Evolutionary conservation across 306 rosid genomes (phyloP), one percentile per base, ranked within the genome.

Genomic region (Corylus heterophylla): DNA sequence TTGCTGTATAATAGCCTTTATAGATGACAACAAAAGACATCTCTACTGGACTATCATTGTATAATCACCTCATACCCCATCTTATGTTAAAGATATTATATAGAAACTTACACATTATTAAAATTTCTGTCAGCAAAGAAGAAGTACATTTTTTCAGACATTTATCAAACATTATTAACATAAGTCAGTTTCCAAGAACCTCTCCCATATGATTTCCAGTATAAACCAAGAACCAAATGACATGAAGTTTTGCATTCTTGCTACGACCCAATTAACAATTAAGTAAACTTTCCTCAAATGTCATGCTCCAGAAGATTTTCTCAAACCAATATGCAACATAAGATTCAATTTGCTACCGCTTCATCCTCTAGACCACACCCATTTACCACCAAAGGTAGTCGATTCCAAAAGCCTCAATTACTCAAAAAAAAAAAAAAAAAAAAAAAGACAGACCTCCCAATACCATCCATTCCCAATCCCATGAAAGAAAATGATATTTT

Each of bases 201-300:
- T 18, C 51, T 39, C 51, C 50, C 16, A 18, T 8, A 27, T 37
- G 50, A 39, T 17, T 42, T 68, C 66, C 31, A 4, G 9, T 37
- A 35, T 64, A 31, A 42, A 16, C 51, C 18, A 42, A 61, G 78
- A 10, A 39, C 55, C 16, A 51, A 17, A 17, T 55, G 20, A 50
- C 67, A n/a, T 37, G 42, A 25, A 63, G 52, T 56, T 54, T 54
- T 49, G 9, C 77, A 74, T 44, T 51, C 27, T 27, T 51, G 39
- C 71, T 82, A 69, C 58, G 12, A 8, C 55, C 18, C 25, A 54
- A n/a, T 42, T 48, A 63, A 75, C 35, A 71, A 63, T 49, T 62
- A 67, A 68, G 58, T 42, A 13, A 71, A 18, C 52, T 52, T 72
- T 70, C 74, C 74, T 25, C 45, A 3, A 17, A 63, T 52, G 35